Evolutionary conservation across 371 early-diverging fungal species (phyloP).

Genomic region (Blakeslea trispora): DNA sequence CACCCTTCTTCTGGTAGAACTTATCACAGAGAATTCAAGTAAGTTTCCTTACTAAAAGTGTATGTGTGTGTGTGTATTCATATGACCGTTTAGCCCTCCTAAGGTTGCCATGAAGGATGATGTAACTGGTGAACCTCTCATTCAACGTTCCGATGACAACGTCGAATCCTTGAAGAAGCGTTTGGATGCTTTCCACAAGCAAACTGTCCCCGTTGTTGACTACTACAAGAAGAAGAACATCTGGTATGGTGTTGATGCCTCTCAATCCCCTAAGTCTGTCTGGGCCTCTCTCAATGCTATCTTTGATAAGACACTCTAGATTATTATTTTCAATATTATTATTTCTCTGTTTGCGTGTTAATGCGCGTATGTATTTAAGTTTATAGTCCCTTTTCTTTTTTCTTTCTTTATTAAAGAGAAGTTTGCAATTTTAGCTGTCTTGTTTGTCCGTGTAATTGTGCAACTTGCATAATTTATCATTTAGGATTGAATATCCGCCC

Average conservation of each 20-base stretch:
- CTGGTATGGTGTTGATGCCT: slow-evolving; percentile 91
- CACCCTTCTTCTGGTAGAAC: slow-evolving; percentile 95
- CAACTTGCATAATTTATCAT: too few relatives aligned
- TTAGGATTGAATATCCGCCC: too few relatives aligned
- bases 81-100: slow-evolving; percentile 71
- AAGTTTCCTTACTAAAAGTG: slow-evolving; percentile 25
- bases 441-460: too few relatives aligned
- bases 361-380: slow-evolving; percentile 1
- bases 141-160: slow-evolving; percentile 98
- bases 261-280: slow-evolving; percentile 86
- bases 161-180: slow-evolving; percentile 93
- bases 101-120: slow-evolving; percentile 92
- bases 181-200: slow-evolving; percentile 91
- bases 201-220: slow-evolving; percentile 95
- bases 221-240: slow-evolving; percentile 96
- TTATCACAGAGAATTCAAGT: slow-evolving; percentile 95
- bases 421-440: background rate
- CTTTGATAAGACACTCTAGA: slow-evolving; percentile 68
- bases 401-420: background rate
- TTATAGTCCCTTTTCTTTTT: background rate
- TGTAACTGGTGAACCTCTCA: slow-evolving; percentile 95
- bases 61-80: too few relatives aligned
- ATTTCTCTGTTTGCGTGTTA: background rate
- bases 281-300: slow-evolving; percentile 92
- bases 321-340: slow-evolving; percentile 26